These are phyloP conservation scores for Magnusiomyces paraingens DNA, from an alignment of 1,139 yeast species.

Conservation along the genomic window DNA sequence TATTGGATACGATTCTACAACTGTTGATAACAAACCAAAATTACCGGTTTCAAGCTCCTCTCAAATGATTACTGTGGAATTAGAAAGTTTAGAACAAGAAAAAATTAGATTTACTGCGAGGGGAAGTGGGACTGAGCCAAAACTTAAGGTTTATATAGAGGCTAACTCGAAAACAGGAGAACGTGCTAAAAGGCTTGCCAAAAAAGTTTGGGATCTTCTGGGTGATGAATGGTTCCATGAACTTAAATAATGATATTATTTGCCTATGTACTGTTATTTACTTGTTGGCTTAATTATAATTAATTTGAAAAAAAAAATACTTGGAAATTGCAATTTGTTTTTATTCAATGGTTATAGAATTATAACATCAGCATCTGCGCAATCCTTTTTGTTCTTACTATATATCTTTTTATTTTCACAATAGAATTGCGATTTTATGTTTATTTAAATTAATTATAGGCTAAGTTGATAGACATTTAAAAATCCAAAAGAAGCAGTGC, in stretches of 20 bases:
- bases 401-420: too few species aligned
- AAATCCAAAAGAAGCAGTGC: too few species aligned
- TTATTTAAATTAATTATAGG: constrained; percentile 3
- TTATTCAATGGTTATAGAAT: too few species aligned
- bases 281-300: background rate
- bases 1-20: constrained; percentile 66
- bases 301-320: too few species aligned
- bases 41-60: constrained; percentile 67
- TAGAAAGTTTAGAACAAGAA: constrained; percentile 27
- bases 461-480: too few species aligned
- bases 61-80: constrained; percentile 76
- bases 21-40: constrained; percentile 49
- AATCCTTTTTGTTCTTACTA: too few species aligned
- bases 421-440: background rate
- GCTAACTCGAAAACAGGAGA: constrained; percentile 43
- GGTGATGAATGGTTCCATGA: constrained; percentile 31
- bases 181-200: constrained; percentile 47
- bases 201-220: constrained; percentile 61
- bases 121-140: constrained; percentile 97
- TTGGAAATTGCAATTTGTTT: too few species aligned
- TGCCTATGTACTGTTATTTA: background rate
- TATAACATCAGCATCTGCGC: too few species aligned
- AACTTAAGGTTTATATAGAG: constrained; percentile 85
- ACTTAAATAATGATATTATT: background rate
- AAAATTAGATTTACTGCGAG: constrained; percentile 72